Evolutionary conservation across 345 rosid species (phyloP).

Genomic region (Barbarea vulgaris): DNA sequence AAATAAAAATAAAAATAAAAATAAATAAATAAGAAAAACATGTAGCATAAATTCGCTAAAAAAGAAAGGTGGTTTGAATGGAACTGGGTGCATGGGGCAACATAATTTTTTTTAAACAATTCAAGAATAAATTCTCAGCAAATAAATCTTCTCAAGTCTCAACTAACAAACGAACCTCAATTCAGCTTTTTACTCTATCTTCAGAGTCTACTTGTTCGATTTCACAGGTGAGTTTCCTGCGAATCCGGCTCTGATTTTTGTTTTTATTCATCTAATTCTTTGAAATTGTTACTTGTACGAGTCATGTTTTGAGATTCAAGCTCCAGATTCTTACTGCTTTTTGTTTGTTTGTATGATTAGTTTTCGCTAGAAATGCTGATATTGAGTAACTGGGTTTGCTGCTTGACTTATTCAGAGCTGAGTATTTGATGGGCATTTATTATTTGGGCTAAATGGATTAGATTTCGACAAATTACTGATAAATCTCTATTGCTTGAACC

Average conservation of each 20-base stretch:
- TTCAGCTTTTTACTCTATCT: slow-evolving; percentile 15
- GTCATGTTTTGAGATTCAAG: slow-evolving; percentile 26
- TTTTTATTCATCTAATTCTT: not conserved
- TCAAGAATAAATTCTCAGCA: slow-evolving; percentile 23
- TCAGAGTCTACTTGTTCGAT: not conserved
- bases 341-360: not conserved
- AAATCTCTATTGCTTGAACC: not conserved
- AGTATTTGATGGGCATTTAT: slow-evolving; percentile 1
- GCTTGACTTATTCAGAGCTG: not conserved
- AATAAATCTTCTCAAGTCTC: not conserved
- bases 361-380: slow-evolving; percentile 1
- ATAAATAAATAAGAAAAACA: slow-evolving; percentile 1
- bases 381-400: slow-evolving; percentile 8
- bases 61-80: slow-evolving; percentile 25
- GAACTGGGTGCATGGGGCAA: slow-evolving; percentile 40
- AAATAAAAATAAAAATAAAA: not conserved
- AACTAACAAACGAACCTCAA: not conserved
- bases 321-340: not conserved
- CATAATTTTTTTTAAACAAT: slow-evolving; percentile 11
- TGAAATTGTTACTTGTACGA: slow-evolving; percentile 1
- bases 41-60: slow-evolving; percentile 32
- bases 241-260: not conserved
- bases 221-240: slow-evolving; percentile 13
- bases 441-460: not conserved
- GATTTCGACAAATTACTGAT: not conserved